Conservation (phyloP, 352 stramenopile species). For the Phytophthora pseudosyringae region DNA sequence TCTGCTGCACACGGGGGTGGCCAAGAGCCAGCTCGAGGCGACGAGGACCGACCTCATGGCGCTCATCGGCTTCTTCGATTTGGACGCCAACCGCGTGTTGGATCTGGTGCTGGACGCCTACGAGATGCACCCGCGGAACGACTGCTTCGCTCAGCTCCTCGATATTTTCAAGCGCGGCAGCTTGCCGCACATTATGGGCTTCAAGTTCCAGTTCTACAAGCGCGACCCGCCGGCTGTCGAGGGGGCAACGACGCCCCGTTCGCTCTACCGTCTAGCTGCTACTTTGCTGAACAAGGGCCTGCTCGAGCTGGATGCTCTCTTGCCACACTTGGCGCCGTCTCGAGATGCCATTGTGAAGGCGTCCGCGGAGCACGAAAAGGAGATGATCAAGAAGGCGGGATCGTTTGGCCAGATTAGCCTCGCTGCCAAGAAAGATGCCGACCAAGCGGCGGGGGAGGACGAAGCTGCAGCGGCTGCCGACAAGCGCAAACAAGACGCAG, state of each 20-base stretch:
- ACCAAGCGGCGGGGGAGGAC: constrained; percentile 36
- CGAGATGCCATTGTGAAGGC: constrained; percentile 64
- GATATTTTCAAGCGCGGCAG: constrained; percentile 75
- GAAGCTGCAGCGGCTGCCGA: constrained; percentile 31
- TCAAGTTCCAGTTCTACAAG: constrained; percentile 95
- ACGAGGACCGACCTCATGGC: constrained; percentile 77
- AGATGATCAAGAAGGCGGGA: constrained; percentile 57
- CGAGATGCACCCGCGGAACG: constrained; percentile 88
- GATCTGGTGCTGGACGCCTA: constrained; percentile 94
- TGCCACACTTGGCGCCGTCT: constrained; percentile 81
- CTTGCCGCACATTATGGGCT: constrained; percentile 91
- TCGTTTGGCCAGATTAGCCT: constrained; percentile 83
- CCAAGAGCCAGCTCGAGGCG: constrained; percentile 62
- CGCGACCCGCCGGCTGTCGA: constrained; percentile 38
- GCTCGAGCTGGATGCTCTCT: constrained; percentile 74
- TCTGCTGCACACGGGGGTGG: constrained; percentile 78
- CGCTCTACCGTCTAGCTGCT: constrained; percentile 88
- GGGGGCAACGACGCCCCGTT: constrained; percentile 55
- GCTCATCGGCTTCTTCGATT: constrained; percentile 93
- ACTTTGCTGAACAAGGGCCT: constrained; percentile 86
- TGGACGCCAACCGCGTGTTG: constrained; percentile 96
- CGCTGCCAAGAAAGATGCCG: constrained; percentile 53
- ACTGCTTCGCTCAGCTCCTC: constrained; percentile 77
- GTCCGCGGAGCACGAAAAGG: constrained; percentile 53
- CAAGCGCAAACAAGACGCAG: constrained; percentile 31